phyloP scores from a whole-genome alignment of 345 rosid genomes.

The Pistacia integerrima region DNA sequence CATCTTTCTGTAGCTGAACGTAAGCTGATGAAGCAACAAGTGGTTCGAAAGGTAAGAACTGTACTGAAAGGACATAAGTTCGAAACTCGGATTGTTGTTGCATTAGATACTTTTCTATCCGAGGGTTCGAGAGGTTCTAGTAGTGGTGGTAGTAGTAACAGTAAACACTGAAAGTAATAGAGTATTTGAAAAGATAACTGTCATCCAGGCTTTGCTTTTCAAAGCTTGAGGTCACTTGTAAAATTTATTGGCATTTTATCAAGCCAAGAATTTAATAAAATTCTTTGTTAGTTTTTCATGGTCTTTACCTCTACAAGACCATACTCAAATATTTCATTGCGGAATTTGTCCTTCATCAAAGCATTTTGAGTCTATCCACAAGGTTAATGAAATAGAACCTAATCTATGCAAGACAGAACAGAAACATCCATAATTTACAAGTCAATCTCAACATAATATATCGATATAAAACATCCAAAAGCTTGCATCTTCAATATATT shows the following conservation, averaged over 20 bases:
- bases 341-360: no score
- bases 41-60: conserved; percentile 24
- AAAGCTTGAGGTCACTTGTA: neutral
- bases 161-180: conserved; percentile 18
- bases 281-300: neutral
- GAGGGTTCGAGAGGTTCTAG: conserved; percentile 22
- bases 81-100: conserved; percentile 20
- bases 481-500: neutral
- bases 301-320: no score
- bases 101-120: conserved; percentile 21
- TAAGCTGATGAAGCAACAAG: conserved; percentile 35
- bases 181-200: neutral
- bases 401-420: neutral
- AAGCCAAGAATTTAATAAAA: neutral
- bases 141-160: conserved; percentile 19
- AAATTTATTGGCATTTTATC: neutral
- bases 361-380: no score
- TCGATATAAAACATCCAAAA: neutral
- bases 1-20: conserved; percentile 29
- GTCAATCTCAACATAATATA: neutral
- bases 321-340: no score
- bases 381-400: no score
- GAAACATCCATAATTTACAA: neutral
- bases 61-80: conserved; percentile 29
- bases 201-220: conserved; percentile 9